Percentiles rank a stretch among this genome's conserved stretches.
Conservation (phyloP, 2,329 filamentous ascomycete species). For the Alternaria dauci region DNA sequence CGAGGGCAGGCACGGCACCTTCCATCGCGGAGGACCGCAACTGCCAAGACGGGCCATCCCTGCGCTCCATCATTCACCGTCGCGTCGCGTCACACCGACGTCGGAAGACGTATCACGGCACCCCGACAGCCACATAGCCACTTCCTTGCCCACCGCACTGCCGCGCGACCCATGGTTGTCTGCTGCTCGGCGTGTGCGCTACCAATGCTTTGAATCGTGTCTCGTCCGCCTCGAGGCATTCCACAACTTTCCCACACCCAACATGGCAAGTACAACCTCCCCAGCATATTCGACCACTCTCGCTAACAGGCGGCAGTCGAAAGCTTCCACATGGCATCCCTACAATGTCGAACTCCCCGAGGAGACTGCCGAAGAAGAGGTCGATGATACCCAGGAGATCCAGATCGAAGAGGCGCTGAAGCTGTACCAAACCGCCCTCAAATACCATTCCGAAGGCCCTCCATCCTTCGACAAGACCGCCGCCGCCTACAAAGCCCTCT, state of each 20-base stretch:
- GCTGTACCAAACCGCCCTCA: constrained; percentile 89
- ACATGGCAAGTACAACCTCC: constrained; percentile 32
- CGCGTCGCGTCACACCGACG: constrained; percentile 24
- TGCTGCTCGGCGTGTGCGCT: constrained; percentile 5
- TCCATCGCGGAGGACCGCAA: constrained; percentile 26
- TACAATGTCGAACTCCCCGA: constrained; percentile 96
- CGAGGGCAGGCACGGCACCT: constrained; percentile 29
- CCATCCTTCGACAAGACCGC: constrained; percentile 77
- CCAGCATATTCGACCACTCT: not conserved
- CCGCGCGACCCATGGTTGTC: constrained; percentile 14
- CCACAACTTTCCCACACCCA: constrained; percentile 12
- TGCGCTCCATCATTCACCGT: constrained; percentile 18
- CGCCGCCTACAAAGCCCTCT: constrained; percentile 83
- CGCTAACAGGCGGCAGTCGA: constrained; percentile 39
- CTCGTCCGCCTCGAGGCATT: constrained; percentile 9
- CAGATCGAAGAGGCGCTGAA: constrained; percentile 98
- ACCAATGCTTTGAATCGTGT: constrained; percentile 21
- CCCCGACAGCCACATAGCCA: not conserved
- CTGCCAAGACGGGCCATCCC: constrained; percentile 23
- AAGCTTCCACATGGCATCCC: constrained; percentile 71
- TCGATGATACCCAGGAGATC: constrained; percentile 94
- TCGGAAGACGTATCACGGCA: not conserved
- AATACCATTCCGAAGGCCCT: constrained; percentile 87
- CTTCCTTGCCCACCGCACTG: not conserved
- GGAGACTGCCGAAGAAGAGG: constrained; percentile 84